These are phyloP conservation scores for Cryomyces minteri DNA, from an alignment of 495 filamentous ascomycete species.

Conservation along the genomic window DNA sequence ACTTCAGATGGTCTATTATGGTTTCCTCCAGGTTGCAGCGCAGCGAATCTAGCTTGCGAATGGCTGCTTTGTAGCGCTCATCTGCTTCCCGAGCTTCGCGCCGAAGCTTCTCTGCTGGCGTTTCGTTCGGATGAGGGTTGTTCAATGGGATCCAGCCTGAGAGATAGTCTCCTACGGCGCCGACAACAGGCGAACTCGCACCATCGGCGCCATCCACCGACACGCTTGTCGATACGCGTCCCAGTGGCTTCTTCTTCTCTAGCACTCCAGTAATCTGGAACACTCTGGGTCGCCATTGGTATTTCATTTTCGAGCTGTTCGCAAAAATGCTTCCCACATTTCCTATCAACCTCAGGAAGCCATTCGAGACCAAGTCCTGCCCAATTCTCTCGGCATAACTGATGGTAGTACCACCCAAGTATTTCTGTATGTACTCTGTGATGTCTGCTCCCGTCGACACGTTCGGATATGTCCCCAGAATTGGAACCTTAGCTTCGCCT, in stretches of 20 bases:
- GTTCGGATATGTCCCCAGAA: constrained; percentile 87
- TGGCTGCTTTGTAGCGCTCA: constrained; percentile 74
- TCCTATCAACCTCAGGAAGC: constrained; percentile 78
- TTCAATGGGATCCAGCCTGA: constrained; percentile 81
- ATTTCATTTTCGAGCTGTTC: constrained; percentile 92
- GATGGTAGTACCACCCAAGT: constrained; percentile 66
- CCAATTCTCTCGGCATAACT: constrained; percentile 84
- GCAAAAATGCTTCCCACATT: constrained; percentile 91
- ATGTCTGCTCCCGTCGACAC: constrained; percentile 81
- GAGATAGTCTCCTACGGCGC: constrained; percentile 71
- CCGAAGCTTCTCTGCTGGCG: constrained; percentile 65
- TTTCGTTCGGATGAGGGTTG: constrained; percentile 81
- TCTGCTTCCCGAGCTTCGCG: constrained; percentile 83
- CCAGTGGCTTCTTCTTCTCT: constrained; percentile 59
- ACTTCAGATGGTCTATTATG: constrained; percentile 78
- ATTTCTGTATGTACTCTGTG: constrained; percentile 79
- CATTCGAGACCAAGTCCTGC: constrained; percentile 74
- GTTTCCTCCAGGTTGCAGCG: constrained; percentile 89
- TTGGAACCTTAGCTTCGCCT: constrained; percentile 83
- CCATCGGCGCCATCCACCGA: constrained; percentile 25
- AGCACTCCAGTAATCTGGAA: constrained; percentile 77
- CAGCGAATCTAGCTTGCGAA: constrained; percentile 72
- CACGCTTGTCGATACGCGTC: constrained; percentile 44
- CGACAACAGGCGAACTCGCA: constrained; percentile 52
- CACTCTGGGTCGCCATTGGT: constrained; percentile 87